Evolutionary conservation across 2,329 filamentous ascomycete genomes (phyloP).

Genomic region (Ophiocordyceps camponoti-saundersi): DNA sequence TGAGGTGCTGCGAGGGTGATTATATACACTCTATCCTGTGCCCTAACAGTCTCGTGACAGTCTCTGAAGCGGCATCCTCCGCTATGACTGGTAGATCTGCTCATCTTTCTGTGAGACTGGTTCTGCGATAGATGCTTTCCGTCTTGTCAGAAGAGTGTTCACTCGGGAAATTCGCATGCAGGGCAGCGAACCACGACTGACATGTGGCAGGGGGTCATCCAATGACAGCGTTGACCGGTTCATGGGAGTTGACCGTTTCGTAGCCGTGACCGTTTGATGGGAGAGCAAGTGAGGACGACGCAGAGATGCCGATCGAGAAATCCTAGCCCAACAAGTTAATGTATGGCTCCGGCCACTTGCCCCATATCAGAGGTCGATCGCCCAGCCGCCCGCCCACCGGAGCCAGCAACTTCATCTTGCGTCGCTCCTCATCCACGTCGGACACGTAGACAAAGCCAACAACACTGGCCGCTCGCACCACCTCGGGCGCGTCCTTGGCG

Average conservation of each 20-base stretch:
- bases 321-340: slow-evolving; percentile 50
- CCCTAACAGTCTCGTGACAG: too few relatives aligned
- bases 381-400: slow-evolving; percentile 73
- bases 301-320: neutral
- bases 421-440: slow-evolving; percentile 74
- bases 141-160: neutral
- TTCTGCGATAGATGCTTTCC: too few relatives aligned
- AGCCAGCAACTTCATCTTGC: slow-evolving; percentile 63
- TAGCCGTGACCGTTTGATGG: neutral
- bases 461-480: slow-evolving; percentile 64
- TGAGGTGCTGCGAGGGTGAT: neutral
- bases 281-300: neutral
- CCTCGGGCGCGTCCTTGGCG: slow-evolving; percentile 49
- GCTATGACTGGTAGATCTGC: neutral
- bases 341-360: slow-evolving; percentile 71
- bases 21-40: too few relatives aligned
- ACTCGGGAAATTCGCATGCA: too few relatives aligned
- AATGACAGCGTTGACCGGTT: neutral
- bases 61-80: neutral
- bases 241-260: neutral
- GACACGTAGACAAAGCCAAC: slow-evolving; percentile 90
- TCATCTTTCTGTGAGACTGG: neutral
- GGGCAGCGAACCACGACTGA: neutral
- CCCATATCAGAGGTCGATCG: slow-evolving; percentile 65
- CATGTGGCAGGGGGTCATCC: neutral